A percentile compares a stretch with the other conserved stretches of the same genome.
Conservation (phyloP, 2,329 filamentous ascomycete genomes). For the Cordyceps farinosa region DNA sequence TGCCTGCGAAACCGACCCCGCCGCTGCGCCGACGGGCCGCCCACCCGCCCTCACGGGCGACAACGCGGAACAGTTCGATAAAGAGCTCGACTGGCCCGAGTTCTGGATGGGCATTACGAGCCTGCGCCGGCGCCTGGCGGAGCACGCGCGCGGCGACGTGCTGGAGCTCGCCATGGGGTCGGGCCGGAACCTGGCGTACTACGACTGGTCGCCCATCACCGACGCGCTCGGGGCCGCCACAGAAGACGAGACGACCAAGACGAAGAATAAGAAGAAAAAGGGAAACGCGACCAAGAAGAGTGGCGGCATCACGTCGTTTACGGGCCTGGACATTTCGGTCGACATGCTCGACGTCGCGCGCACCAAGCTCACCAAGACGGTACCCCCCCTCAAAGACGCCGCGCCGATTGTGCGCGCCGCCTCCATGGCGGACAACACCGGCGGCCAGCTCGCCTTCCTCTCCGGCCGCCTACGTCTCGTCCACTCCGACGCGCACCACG, state of each 20-base stretch:
- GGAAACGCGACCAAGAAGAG: no score
- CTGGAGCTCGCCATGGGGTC: conserved; percentile 62
- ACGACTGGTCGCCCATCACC: conserved; percentile 49
- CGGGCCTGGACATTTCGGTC: conserved; percentile 58
- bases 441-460: conserved; percentile 39
- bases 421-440: conserved; percentile 32
- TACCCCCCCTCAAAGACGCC: conserved; percentile 36
- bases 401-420: conserved; percentile 32
- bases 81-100: conserved; percentile 55
- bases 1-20: conserved; percentile 32
- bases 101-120: conserved; percentile 52
- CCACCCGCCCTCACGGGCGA: conserved; percentile 44
- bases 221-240: conserved; percentile 18
- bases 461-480: conserved; percentile 44
- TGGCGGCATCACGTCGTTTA: conserved; percentile 55
- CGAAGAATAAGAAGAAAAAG: conserved; percentile 19
- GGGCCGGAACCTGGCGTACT: conserved; percentile 58
- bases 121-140: conserved; percentile 48
- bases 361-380: conserved; percentile 44
- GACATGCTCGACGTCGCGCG: conserved; percentile 59
- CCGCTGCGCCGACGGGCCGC: conserved; percentile 43
- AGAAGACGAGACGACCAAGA: conserved; percentile 1
- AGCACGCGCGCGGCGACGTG: conserved; percentile 51
- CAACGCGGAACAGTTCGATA: conserved; percentile 55
- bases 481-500: conserved; percentile 44